Evolutionary conservation across 2,329 filamentous ascomycete genomes (phyloP), one percentile per base, ranked within the genome.

Genomic region (Capronia coronata): DNA sequence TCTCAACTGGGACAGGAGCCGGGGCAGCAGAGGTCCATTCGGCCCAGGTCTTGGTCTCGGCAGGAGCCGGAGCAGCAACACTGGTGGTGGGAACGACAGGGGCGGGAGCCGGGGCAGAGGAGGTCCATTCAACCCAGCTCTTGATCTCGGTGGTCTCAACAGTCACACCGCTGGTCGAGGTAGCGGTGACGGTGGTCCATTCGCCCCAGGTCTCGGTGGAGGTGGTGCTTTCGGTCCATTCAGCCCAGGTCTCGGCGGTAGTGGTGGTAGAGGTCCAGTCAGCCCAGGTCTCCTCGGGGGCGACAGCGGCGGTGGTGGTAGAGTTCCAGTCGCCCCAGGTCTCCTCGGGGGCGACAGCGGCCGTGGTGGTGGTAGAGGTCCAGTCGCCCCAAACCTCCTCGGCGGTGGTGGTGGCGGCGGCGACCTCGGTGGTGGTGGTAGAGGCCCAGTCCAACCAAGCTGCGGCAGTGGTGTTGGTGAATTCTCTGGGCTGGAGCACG

Each of bases 191-290:
- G 22, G 43, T 22, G 43, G 53, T 51, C 49, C 46, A 46, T 30
- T 51, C 48, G 18, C 25, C 38, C 52, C 51, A 47, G 43, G 64
- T 57, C 49, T 67, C 65, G 30, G 51, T 61, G 43, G 18, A 5
- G 14, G 30, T 34, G 30, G 30, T 14, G 11, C 6, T 14, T 13
- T 34, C 6, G 46, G 52, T 48, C 43, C 37, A 30, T 21, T 43
- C 39, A 34, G 22, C 37, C 43, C 46, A 42, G 45, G 65, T 59
- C 46, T 66, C 65, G 37, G 42, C 32, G 35, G 52, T 38, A 14
- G 43, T 32, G 14, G 43, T 43, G 23, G 45, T 42, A 38, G 48
- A 25, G 19, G 34, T 40, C 34, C 43, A 56, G 44, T 49, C 23
- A 18, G 14, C 14, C 32, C 48, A 55, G 10, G 18, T 40, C 21